Evolutionary conservation across 805 yeast species (phyloP).

Genomic region (Cyberlindnera meyerae): DNA sequence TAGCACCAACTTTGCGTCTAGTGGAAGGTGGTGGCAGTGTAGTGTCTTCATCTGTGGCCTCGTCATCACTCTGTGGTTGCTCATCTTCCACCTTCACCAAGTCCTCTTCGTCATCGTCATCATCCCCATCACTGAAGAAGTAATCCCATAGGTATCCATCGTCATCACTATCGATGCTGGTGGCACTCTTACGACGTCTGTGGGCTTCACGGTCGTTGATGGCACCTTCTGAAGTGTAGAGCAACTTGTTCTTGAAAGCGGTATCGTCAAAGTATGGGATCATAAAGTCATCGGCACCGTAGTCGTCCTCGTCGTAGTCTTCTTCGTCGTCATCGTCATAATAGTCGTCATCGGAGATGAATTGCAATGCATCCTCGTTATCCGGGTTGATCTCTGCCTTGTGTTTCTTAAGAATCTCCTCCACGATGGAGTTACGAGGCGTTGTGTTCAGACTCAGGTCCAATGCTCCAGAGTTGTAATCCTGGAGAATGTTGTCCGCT

Average conservation of each 20-base stretch:
- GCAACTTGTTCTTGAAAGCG: slow-evolving; percentile 16
- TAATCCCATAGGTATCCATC: slow-evolving; percentile 74
- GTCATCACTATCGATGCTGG: slow-evolving; percentile 34
- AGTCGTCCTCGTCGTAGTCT: slow-evolving; percentile 15
- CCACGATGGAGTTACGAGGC: slow-evolving; percentile 30
- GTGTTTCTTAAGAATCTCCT: slow-evolving; percentile 36
- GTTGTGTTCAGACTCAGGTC: slow-evolving; percentile 27
- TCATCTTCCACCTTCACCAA: slow-evolving; percentile 12
- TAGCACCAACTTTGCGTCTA: slow-evolving; percentile 57
- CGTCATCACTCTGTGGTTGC: slow-evolving; percentile 69
- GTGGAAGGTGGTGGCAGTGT: slow-evolving; percentile 68
- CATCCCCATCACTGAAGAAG: slow-evolving; percentile 48
- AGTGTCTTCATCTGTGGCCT: slow-evolving; percentile 92
- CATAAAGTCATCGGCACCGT: slow-evolving; percentile 41
- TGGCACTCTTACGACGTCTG: slow-evolving; percentile 1
- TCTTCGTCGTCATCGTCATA: slow-evolving; percentile 24
- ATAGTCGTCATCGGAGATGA: slow-evolving; percentile 30
- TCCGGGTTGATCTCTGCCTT: slow-evolving; percentile 36
- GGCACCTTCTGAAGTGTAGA: slow-evolving; percentile 15
- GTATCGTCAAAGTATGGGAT: slow-evolving; percentile 40
- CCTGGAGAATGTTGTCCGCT: slow-evolving; percentile 39
- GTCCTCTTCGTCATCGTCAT: slow-evolving; percentile 23
- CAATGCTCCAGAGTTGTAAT: slow-evolving; percentile 29
- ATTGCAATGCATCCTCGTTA: slow-evolving; percentile 31
- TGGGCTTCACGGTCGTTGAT: slow-evolving; percentile 3